Conservation (phyloP, 495 filamentous ascomycete genomes). For the Aspergillus sclerotioniger region DNA sequence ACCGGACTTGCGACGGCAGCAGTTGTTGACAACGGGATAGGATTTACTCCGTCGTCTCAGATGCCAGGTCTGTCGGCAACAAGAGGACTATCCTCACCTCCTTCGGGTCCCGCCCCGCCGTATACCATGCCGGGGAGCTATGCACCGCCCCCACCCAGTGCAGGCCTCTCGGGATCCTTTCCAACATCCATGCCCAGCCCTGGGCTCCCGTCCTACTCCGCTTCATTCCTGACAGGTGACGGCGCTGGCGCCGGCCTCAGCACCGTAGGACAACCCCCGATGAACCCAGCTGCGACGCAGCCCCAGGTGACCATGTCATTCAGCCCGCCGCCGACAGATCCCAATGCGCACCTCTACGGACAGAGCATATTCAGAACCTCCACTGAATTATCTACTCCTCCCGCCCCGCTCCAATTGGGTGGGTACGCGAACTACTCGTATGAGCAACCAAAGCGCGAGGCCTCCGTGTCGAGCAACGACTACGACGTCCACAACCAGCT, state of each 20-base stretch:
- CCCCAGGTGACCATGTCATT: conserved; percentile 35
- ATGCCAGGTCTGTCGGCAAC: conserved; percentile 17
- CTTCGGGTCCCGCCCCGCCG: conserved; percentile 31
- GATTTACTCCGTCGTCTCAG: conserved; percentile 40
- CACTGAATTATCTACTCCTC: conserved; percentile 7
- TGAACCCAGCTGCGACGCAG: neutral
- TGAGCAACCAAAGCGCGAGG: conserved; percentile 32
- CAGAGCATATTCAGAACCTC: conserved; percentile 7
- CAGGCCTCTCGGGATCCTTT: conserved; percentile 31
- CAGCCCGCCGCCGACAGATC: conserved; percentile 48
- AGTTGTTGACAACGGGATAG: conserved; percentile 57
- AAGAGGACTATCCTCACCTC: conserved; percentile 22
- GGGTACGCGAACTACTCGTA: conserved; percentile 63
- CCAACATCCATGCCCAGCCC: conserved; percentile 26
- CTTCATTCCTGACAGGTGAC: conserved; percentile 27
- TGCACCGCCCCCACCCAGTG: conserved; percentile 40
- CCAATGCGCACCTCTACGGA: conserved; percentile 42
- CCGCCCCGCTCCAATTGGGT: conserved; percentile 20
- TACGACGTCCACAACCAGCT: conserved; percentile 74
- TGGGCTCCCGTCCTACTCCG: conserved; percentile 33
- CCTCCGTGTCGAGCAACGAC: conserved; percentile 35
- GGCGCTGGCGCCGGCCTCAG: conserved; percentile 1
- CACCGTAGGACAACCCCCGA: neutral
- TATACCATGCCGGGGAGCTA: conserved; percentile 27
- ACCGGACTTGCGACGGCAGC: conserved; percentile 71